Conservation (phyloP, 768 basidiomycete species). For the Cubamyces lactineus region DNA sequence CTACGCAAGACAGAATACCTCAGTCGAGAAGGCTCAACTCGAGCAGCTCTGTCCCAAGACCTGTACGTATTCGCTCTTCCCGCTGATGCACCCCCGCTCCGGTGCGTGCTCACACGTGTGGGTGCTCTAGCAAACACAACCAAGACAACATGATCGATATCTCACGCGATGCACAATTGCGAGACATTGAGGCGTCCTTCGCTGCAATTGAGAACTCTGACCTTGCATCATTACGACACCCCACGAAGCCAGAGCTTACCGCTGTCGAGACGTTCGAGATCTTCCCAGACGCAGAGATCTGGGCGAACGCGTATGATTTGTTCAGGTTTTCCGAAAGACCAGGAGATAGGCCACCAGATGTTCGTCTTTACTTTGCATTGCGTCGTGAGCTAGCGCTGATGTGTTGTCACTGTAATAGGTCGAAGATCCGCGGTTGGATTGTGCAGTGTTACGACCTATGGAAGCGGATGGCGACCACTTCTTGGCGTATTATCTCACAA, state of each 20-base stretch:
- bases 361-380: constrained; percentile 29
- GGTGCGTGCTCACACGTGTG: constrained; percentile 1
- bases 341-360: constrained; percentile 75
- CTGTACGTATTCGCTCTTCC: constrained; percentile 46
- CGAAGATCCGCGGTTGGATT: constrained; percentile 81
- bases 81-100: background rate
- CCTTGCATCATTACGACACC: constrained; percentile 67
- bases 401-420: constrained; percentile 42
- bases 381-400: background rate
- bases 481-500: constrained; percentile 81
- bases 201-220: constrained; percentile 63
- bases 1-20: constrained; percentile 92
- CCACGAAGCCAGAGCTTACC: constrained; percentile 73
- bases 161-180: constrained; percentile 72
- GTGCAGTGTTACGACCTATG: constrained; percentile 86
- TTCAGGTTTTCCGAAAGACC: constrained; percentile 87
- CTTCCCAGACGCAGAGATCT: constrained; percentile 82
- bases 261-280: constrained; percentile 84
- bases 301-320: constrained; percentile 88
- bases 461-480: constrained; percentile 88
- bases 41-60: constrained; percentile 49
- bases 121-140: constrained; percentile 48
- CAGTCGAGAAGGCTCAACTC: constrained; percentile 60
- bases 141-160: constrained; percentile 59
- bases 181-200: constrained; percentile 81